Evolutionary conservation across 2,329 filamentous ascomycete species (phyloP).

Genomic region (Venturia effusa): DNA sequence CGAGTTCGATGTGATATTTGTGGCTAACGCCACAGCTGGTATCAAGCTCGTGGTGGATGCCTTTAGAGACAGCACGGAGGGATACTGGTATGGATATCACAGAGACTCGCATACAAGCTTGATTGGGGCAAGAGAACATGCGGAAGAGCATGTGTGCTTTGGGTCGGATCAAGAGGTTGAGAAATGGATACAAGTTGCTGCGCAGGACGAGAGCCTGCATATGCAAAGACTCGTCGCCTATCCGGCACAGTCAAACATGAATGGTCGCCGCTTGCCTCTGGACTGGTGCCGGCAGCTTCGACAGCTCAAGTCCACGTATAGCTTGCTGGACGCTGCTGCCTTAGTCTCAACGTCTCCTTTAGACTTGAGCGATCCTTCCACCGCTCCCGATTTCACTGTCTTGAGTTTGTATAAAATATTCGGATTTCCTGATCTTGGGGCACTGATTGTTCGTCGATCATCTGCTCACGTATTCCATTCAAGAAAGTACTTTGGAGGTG

Average conservation of each 20-base stretch:
- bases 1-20: slow-evolving; percentile 80
- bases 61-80: slow-evolving; percentile 54
- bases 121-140: slow-evolving; percentile 65
- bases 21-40: slow-evolving; percentile 82
- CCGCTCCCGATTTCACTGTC: slow-evolving; percentile 72
- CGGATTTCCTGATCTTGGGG: slow-evolving; percentile 85
- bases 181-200: slow-evolving; percentile 46
- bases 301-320: slow-evolving; percentile 42
- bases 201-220: slow-evolving; percentile 15
- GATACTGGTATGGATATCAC: slow-evolving; percentile 78
- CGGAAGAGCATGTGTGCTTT: slow-evolving; percentile 55
- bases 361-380: slow-evolving; percentile 50
- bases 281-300: slow-evolving; percentile 46
- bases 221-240: slow-evolving; percentile 58
- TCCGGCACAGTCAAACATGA: slow-evolving; percentile 88
- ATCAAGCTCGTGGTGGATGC: slow-evolving; percentile 79
- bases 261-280: slow-evolving; percentile 64
- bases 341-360: slow-evolving; percentile 67
- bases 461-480: slow-evolving; percentile 52
- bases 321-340: slow-evolving; percentile 75
- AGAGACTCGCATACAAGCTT: slow-evolving; percentile 77
- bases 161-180: slow-evolving; percentile 51
- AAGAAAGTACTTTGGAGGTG: slow-evolving; percentile 82
- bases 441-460: slow-evolving; percentile 66
- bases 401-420: slow-evolving; percentile 97